These are phyloP conservation scores for Cardamine chenopodiifolia DNA, from an alignment of 345 rosid genomes.

Conservation along the genomic window DNA sequence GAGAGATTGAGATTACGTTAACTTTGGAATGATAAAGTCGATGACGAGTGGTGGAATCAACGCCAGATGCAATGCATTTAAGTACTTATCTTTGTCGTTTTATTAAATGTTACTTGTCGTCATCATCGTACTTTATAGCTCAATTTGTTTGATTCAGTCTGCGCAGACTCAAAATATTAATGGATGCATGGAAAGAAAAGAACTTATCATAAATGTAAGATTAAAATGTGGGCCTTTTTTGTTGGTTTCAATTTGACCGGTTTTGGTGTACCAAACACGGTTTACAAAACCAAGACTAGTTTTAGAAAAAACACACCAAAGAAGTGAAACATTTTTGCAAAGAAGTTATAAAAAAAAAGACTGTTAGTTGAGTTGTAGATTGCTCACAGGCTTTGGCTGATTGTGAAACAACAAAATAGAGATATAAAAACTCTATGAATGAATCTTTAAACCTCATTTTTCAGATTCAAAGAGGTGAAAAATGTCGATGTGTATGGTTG, in stretches of 20 bases:
- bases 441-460: conserved; percentile 9
- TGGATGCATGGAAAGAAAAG: not conserved
- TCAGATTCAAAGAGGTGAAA: conserved; percentile 20
- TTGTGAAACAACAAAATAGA: not conserved
- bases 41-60: conserved; percentile 38
- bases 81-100: conserved; percentile 36
- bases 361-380: conserved; percentile 45
- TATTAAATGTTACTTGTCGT: conserved; percentile 32
- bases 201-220: not conserved
- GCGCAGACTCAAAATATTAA: conserved; percentile 24
- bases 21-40: conserved; percentile 19
- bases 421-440: conserved; percentile 26
- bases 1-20: conserved; percentile 35
- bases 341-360: conserved; percentile 36
- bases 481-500: conserved; percentile 46
- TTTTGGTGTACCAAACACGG: conserved; percentile 20
- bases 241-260: conserved; percentile 15
- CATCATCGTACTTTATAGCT: conserved; percentile 36
- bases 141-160: conserved; percentile 39
- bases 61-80: conserved; percentile 39
- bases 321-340: conserved; percentile 26
- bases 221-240: not conserved
- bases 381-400: conserved; percentile 41
- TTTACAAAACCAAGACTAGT: conserved; percentile 5
- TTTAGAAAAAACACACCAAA: conserved; percentile 30